phyloP scores from a whole-genome alignment of 2,329 filamentous ascomycete genomes.

The Botrytis aclada region DNA sequence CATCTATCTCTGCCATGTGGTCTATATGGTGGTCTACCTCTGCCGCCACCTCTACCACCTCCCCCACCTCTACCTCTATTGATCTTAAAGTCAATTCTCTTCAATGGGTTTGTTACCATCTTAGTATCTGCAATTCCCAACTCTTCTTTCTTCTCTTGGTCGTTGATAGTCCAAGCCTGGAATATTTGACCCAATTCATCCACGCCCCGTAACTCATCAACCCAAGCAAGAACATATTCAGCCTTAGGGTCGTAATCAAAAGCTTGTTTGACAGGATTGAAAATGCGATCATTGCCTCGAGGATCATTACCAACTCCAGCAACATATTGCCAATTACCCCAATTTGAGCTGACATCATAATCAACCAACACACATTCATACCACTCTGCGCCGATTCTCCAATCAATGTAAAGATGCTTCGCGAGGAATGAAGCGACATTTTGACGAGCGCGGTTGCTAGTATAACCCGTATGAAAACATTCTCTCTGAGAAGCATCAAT shows the following conservation, averaged over 20 bases:
- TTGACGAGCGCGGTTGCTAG: conserved; percentile 71
- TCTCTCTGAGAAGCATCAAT: conserved; percentile 78
- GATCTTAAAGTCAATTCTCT: conserved; percentile 61
- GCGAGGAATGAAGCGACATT: conserved; percentile 73
- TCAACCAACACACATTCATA: conserved; percentile 74
- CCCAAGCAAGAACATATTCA: conserved; percentile 69
- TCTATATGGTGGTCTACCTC: conserved; percentile 15
- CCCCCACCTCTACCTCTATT: conserved; percentile 34
- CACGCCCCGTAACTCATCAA: conserved; percentile 61
- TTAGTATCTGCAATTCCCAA: conserved; percentile 55
- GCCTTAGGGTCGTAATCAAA: conserved; percentile 72
- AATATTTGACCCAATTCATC: conserved; percentile 53
- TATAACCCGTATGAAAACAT: conserved; percentile 72
- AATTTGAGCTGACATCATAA: conserved; percentile 74
- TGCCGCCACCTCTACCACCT: conserved; percentile 14
- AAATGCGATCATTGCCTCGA: conserved; percentile 63
- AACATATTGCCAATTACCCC: conserved; percentile 82
- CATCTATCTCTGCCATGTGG: conserved; percentile 7
- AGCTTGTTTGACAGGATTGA: conserved; percentile 79
- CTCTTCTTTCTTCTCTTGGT: conserved; percentile 53
- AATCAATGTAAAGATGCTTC: conserved; percentile 73
- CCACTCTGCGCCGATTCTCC: conserved; percentile 79
- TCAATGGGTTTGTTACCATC: conserved; percentile 66
- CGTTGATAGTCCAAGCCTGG: conserved; percentile 62
- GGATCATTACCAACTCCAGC: conserved; percentile 79